Conservation (phyloP, 1,284 basidiomycete genomes). For the Rhodofomes roseus region DNA sequence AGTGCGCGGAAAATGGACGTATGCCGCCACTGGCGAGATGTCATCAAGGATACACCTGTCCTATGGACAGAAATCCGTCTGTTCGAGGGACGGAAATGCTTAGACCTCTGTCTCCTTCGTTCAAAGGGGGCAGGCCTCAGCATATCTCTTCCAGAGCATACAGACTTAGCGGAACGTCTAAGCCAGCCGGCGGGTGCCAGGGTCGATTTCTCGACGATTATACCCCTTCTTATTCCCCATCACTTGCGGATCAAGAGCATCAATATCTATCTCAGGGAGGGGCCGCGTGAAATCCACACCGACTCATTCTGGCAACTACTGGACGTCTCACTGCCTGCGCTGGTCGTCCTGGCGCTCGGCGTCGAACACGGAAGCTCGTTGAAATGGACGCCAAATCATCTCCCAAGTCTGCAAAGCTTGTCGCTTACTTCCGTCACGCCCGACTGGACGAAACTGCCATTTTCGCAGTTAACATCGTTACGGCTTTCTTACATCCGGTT, state of each 20-base stretch:
- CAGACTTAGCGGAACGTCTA: too few relatives aligned
- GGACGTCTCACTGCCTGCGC: neutral
- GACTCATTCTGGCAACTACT: neutral
- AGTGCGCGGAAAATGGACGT: neutral
- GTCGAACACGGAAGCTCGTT: neutral
- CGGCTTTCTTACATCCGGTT: neutral
- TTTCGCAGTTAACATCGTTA: neutral
- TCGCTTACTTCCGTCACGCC: neutral
- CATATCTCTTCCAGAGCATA: neutral
- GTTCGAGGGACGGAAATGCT: neutral
- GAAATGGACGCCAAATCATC: neutral
- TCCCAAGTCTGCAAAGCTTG: neutral
- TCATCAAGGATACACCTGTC: neutral
- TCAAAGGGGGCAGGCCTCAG: neutral
- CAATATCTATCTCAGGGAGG: neutral
- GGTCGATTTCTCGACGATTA: neutral
- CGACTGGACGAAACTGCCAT: neutral
- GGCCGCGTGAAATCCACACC: neutral
- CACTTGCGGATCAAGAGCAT: neutral
- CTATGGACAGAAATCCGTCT: neutral
- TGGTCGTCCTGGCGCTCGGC: neutral
- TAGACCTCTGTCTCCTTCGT: neutral
- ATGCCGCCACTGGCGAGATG: neutral
- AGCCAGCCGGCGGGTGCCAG: too few relatives aligned
- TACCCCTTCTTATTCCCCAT: neutral